phyloP scores from a whole-genome alignment of 768 basidiomycete genomes.

The Boletus rufocinnamomeus region DNA sequence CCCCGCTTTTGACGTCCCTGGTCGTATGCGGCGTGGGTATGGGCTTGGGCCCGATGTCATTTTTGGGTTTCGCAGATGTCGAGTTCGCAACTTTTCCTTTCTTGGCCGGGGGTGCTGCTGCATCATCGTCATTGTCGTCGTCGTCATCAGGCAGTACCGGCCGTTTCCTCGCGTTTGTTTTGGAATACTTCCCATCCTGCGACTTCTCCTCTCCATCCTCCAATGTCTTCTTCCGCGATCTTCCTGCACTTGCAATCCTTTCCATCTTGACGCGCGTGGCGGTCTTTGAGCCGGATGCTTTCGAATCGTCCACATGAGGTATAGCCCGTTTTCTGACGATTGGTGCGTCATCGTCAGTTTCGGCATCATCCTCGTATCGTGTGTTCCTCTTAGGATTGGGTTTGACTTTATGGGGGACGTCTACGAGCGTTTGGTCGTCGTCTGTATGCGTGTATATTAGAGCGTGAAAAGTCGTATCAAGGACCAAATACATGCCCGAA shows the following conservation, averaged over 20 bases:
- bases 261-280: not conserved
- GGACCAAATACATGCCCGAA: conserved; percentile 16
- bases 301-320: not conserved
- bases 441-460: conserved; percentile 18
- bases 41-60: not conserved
- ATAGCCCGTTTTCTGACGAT: not conserved
- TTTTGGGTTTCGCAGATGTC: not conserved
- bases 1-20: not conserved
- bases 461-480: not conserved
- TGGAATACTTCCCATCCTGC: not conserved
- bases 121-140: not conserved
- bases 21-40: not conserved
- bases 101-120: conserved; percentile 13
- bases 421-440: conserved; percentile 32
- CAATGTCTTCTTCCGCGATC: not conserved
- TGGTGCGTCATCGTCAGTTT: conserved; percentile 4
- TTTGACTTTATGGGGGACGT: conserved; percentile 19
- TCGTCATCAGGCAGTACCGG: conserved; percentile 4
- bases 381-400: not conserved
- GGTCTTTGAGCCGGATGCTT: not conserved
- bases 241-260: not conserved
- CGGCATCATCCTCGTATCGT: conserved; percentile 1
- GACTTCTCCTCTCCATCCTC: not conserved
- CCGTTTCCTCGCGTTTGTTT: conserved; percentile 11
- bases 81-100: conserved; percentile 12